These are phyloP conservation scores for Pelomyxa schiedti DNA, from an alignment of 78 protist species.

Conservation along the genomic window DNA sequence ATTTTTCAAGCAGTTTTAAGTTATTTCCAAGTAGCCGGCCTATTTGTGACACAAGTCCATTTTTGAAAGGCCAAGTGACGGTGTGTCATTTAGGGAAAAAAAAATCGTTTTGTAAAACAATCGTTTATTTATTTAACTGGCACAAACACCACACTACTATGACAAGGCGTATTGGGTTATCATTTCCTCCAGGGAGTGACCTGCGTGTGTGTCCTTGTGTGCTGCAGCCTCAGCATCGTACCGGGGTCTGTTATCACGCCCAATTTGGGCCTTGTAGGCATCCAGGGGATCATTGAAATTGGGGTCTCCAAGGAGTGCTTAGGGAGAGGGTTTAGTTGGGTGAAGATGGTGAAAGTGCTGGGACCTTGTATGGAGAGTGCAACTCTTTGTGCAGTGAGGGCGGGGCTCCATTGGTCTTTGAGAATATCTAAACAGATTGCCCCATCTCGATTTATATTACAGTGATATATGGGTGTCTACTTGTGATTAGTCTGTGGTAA, in stretches of 20 bases:
- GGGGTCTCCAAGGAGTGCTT: constrained; percentile 63
- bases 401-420: constrained; percentile 77
- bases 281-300: constrained; percentile 59
- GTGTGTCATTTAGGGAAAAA: too few relatives aligned
- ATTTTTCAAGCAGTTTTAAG: too few relatives aligned
- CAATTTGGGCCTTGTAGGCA: constrained; percentile 31
- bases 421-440: constrained; percentile 87
- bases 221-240: constrained; percentile 3
- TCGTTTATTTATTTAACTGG: too few relatives aligned
- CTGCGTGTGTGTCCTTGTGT: too few relatives aligned
- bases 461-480: constrained; percentile 78
- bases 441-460: constrained; percentile 79
- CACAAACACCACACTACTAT: too few relatives aligned
- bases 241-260: constrained; percentile 2
- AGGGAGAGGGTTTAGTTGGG: not conserved
- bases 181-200: too few relatives aligned
- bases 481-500: constrained; percentile 18
- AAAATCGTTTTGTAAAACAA: too few relatives aligned
- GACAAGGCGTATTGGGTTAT: too few relatives aligned
- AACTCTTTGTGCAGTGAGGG: constrained; percentile 66
- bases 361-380: constrained; percentile 64
- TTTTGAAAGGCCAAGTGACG: too few relatives aligned
- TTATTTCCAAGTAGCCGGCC: too few relatives aligned
- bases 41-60: too few relatives aligned
- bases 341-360: constrained; percentile 15